phyloP scores from a whole-genome alignment of 2,329 filamentous ascomycete genomes.

The Hypomyces perniciosus region DNA sequence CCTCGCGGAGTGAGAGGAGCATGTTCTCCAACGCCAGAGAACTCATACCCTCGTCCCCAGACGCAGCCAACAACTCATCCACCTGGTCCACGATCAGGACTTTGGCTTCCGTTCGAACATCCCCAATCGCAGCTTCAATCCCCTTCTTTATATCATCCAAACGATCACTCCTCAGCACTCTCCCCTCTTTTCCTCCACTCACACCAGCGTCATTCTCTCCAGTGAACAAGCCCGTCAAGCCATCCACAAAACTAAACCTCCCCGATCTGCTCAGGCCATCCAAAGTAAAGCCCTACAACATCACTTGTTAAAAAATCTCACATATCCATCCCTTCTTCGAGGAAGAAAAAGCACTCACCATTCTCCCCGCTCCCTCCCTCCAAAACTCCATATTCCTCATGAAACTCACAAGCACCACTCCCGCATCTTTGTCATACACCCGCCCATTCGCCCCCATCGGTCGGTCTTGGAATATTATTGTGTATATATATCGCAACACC shows the following conservation, averaged over 20 bases:
- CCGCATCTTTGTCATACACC: conserved; percentile 25
- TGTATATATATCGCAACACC: conserved; percentile 49
- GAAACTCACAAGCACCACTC: conserved; percentile 76
- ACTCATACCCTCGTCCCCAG: conserved; percentile 35
- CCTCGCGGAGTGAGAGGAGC: conserved; percentile 57
- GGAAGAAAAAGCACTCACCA: conserved; percentile 39
- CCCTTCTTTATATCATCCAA: conserved; percentile 33
- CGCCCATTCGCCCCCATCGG: conserved; percentile 19
- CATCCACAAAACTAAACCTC: conserved; percentile 70
- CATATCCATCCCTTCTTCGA: background rate
- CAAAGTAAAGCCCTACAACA: conserved; percentile 61
- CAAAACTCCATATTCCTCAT: conserved; percentile 74
- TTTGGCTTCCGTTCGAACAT: conserved; percentile 28
- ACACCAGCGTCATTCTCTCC: conserved; percentile 5
- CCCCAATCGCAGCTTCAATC: conserved; percentile 34
- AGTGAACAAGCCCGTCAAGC: conserved; percentile 54
- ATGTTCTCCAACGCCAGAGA: conserved; percentile 47
- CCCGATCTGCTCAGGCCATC: conserved; percentile 50
- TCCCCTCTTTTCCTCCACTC: background rate
- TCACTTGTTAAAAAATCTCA: background rate
- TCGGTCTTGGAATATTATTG: conserved; percentile 29
- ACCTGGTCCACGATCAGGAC: conserved; percentile 62
- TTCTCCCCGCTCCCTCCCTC: conserved; percentile 61
- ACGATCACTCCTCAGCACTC: conserved; percentile 25
- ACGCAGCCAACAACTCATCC: conserved; percentile 58